phyloP scores from a whole-genome alignment of 129 eudicot species.

The Calendula officinalis region DNA sequence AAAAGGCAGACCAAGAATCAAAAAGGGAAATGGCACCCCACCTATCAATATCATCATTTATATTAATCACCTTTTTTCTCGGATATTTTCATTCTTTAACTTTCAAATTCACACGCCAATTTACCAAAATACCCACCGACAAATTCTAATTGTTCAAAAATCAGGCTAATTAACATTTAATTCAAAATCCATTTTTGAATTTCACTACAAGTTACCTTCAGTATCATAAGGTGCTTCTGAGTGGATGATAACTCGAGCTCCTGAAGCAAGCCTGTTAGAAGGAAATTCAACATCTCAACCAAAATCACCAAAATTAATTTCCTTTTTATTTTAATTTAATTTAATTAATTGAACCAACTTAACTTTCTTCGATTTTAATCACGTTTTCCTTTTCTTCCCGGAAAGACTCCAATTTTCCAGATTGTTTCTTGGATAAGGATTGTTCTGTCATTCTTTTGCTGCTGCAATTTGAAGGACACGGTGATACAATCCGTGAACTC shows the following conservation, averaged over 20 bases:
- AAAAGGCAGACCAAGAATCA: slow-evolving; percentile 37
- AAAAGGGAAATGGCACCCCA: slow-evolving; percentile 32
- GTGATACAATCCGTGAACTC: slow-evolving; percentile 54
- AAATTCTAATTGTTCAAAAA: slow-evolving; percentile 23
- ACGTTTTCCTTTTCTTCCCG: slow-evolving; percentile 57
- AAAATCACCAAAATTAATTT: slow-evolving; percentile 28
- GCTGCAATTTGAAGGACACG: slow-evolving; percentile 58
- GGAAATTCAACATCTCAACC: slow-evolving; percentile 40
- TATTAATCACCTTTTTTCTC: slow-evolving; percentile 29
- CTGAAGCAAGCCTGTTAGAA: slow-evolving; percentile 95
- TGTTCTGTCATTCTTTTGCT: slow-evolving; percentile 70
- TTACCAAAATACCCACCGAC: slow-evolving; percentile 30
- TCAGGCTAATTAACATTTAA: slow-evolving; percentile 10
- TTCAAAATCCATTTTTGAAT: neutral
- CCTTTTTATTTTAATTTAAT: neutral
- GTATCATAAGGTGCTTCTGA: slow-evolving; percentile 47
- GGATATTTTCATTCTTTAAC: slow-evolving; percentile 23
- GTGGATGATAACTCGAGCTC: slow-evolving; percentile 89
- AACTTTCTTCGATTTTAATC: slow-evolving; percentile 94
- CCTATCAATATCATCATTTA: slow-evolving; percentile 1
- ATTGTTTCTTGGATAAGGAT: slow-evolving; percentile 42
- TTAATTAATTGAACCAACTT: slow-evolving; percentile 34
- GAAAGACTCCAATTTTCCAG: slow-evolving; percentile 45
- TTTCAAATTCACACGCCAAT: slow-evolving; percentile 30
- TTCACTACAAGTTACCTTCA: slow-evolving; percentile 28